Conservation (phyloP, 1,284 basidiomycete genomes). For the Heimioporus punctisporus region DNA sequence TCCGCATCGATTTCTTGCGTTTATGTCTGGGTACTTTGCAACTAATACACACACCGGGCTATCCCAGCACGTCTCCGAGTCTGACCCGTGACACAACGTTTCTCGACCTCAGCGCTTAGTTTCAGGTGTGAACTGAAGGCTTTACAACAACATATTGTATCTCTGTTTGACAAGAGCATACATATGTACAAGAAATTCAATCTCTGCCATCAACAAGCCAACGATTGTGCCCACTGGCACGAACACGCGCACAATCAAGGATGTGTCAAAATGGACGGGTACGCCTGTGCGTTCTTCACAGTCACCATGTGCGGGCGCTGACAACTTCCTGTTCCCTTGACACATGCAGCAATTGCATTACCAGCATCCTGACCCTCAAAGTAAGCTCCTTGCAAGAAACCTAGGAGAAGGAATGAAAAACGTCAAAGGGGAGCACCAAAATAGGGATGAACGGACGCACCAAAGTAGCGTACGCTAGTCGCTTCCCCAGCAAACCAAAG, state of each 20-base stretch:
- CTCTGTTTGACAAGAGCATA: no score
- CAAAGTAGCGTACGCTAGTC: conserved; percentile 59
- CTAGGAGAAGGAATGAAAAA: conserved; percentile 18
- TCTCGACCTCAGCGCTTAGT: no score
- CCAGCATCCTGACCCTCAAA: neutral
- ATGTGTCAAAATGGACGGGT: conserved; percentile 14
- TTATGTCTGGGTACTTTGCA: no score
- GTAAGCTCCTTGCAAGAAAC: conserved; percentile 25
- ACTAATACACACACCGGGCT: no score
- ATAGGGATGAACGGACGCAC: conserved; percentile 39
- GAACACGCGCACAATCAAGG: neutral
- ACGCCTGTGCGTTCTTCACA: conserved; percentile 28
- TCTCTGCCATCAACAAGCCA: no score
- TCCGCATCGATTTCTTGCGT: no score
- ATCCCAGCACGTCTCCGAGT: no score
- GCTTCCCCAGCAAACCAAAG: conserved; percentile 72
- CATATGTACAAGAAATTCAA: no score
- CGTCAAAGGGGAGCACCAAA: neutral
- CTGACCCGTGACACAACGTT: no score
- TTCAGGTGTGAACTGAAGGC: no score
- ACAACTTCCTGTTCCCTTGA: conserved; percentile 23
- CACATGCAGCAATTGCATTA: neutral
- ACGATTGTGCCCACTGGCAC: no score
- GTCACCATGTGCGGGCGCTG: conserved; percentile 27
- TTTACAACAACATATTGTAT: no score